These are phyloP conservation scores for Candida alai DNA, from an alignment of 805 yeast species.

Conservation along the genomic window DNA sequence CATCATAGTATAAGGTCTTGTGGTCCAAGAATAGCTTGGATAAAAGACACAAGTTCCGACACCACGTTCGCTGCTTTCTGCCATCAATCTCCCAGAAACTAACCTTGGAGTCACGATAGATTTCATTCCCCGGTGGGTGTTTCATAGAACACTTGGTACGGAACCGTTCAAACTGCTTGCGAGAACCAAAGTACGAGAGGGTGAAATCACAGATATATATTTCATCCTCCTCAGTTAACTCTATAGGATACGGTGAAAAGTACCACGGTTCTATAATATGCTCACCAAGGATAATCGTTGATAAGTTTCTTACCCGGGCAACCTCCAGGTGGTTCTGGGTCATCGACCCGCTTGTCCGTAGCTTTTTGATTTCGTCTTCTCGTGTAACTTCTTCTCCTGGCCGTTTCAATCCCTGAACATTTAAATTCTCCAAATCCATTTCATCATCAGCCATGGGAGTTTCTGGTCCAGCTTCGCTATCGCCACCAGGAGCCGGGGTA, in stretches of 20 bases:
- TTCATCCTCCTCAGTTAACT: constrained; percentile 86
- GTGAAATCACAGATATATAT: constrained; percentile 91
- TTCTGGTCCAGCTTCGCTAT: constrained; percentile 2
- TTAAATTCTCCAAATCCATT: constrained; percentile 78
- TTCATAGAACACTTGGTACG: constrained; percentile 80
- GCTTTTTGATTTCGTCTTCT: constrained; percentile 88
- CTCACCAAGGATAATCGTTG: constrained; percentile 77
- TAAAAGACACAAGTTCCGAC: constrained; percentile 89
- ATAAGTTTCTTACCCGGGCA: constrained; percentile 83
- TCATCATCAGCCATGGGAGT: constrained; percentile 47
- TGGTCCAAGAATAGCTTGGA: constrained; percentile 91
- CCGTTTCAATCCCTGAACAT: constrained; percentile 73
- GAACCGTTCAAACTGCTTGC: constrained; percentile 89
- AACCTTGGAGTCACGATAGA: constrained; percentile 86
- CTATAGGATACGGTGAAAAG: constrained; percentile 95
- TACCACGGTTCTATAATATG: constrained; percentile 98
- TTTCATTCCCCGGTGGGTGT: constrained; percentile 98
- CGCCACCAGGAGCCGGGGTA: no score
- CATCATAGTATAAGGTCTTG: constrained; percentile 94
- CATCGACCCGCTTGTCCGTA: constrained; percentile 97
- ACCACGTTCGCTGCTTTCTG: constrained; percentile 93
- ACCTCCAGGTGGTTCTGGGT: constrained; percentile 83
- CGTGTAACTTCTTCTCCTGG: constrained; percentile 72
- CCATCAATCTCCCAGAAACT: constrained; percentile 98
- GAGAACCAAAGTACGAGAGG: constrained; percentile 80